Percentiles rank a stretch among this genome's conserved stretches.
Evolutionary conservation across 306 rosid genomes (phyloP).

Genomic region (Ziziphus jujuba): DNA sequence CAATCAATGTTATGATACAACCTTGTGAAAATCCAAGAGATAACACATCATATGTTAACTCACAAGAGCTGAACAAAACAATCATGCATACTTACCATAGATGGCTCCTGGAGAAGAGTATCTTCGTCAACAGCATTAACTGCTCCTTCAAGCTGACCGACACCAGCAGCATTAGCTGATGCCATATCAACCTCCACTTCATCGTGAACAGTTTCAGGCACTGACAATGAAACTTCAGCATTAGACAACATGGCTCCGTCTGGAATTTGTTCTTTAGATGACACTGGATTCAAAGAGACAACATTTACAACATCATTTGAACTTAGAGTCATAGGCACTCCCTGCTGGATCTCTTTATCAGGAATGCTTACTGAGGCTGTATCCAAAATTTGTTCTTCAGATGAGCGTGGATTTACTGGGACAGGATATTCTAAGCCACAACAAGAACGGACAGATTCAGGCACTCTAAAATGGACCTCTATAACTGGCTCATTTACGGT

Average conservation of each 20-base stretch:
- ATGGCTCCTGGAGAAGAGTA: conserved; percentile 30
- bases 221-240: background rate
- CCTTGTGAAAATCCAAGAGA: background rate
- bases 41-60: too few species aligned
- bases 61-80: conserved; percentile 1
- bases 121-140: conserved; percentile 27
- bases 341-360: conserved; percentile 24
- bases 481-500: conserved; percentile 23
- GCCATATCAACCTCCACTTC: conserved; percentile 32
- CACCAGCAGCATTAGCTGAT: conserved; percentile 26
- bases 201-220: conserved; percentile 19
- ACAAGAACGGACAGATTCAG: conserved; percentile 16
- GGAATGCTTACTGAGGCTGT: conserved; percentile 20
- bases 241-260: conserved; percentile 8
- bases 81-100: conserved; percentile 14
- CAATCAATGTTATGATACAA: background rate
- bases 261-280: conserved; percentile 33
- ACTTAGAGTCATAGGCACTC: conserved; percentile 24
- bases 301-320: conserved; percentile 16
- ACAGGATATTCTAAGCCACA: conserved; percentile 19
- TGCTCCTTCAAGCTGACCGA: conserved; percentile 35
- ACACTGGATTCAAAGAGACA: conserved; percentile 18
- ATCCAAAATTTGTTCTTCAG: conserved; percentile 29
- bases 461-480: conserved; percentile 24
- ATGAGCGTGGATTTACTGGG: conserved; percentile 20